These are phyloP conservation scores for Fusarium agapanthi DNA, from an alignment of 2,329 filamentous ascomycete genomes.

Conservation along the genomic window DNA sequence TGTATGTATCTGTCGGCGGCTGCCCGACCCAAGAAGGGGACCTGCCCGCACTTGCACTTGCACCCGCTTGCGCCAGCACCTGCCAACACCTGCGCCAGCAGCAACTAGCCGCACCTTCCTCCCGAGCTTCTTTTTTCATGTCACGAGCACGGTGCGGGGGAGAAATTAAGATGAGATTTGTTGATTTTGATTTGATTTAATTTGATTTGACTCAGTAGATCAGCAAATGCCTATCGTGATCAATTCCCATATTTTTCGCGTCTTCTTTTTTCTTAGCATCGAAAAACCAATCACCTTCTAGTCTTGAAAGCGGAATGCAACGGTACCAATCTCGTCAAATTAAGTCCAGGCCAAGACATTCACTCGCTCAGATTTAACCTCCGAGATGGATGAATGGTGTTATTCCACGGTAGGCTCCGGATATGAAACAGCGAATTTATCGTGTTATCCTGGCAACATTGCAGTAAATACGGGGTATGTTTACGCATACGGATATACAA, in stretches of 20 bases:
- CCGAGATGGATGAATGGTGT: slow-evolving; percentile 8
- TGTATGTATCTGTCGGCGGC: slow-evolving; percentile 10
- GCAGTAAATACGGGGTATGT: slow-evolving; percentile 2
- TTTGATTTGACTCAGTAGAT: neutral
- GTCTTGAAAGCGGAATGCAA: slow-evolving; percentile 4
- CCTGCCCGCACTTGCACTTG: neutral
- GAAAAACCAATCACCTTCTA: neutral
- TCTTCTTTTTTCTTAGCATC: neutral
- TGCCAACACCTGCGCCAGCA: neutral
- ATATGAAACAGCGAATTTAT: neutral
- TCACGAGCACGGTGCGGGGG: slow-evolving; percentile 37
- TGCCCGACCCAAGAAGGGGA: slow-evolving; percentile 8
- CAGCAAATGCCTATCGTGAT: neutral
- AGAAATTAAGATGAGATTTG: slow-evolving; percentile 4
- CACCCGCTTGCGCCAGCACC: neutral
- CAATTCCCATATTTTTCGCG: neutral
- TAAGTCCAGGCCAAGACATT: neutral
- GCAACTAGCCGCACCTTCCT: slow-evolving; percentile 5
- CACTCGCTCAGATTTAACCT: neutral
- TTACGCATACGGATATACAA: neutral
- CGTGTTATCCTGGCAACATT: slow-evolving; percentile 9
- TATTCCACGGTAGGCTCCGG: slow-evolving; percentile 25
- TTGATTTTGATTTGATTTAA: neutral
- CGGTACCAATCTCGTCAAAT: neutral
- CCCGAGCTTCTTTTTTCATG: slow-evolving; percentile 17